Evolutionary conservation across 2,329 filamentous ascomycete species (phyloP), one percentile per base, ranked within the genome.

Genomic region (Aspergillus aculeatus): DNA sequence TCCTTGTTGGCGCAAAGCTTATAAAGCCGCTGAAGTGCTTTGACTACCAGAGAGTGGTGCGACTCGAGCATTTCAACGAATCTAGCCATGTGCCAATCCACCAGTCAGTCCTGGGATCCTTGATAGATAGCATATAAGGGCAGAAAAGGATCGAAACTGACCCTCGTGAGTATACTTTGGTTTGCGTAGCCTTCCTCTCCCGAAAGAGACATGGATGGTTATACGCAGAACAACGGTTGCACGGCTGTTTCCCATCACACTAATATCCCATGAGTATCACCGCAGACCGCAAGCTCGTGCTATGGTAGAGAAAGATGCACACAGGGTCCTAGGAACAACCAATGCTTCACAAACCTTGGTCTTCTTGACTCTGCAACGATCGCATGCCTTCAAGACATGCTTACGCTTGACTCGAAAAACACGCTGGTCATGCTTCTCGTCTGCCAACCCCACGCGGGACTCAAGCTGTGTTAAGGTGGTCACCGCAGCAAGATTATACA

Each of bases 41-140:
- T 77, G 47, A 79, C 74, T 4, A 77, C 75, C 9, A 78, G 62
- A 5, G 75, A 76, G 58, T 78, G 76, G 32, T 78, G 75, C 5
- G 76, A 78, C 61, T 78, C 75, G 32, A 79, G 72, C 75, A 79
- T 78, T 59, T 79, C 76, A 41, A 79, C 77, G 48, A 78, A 79
- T 51, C 77, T 79, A 35, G 52, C 11, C 60, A 21, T 38, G 54
- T 31, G 12, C n/a, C 24, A 53, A 21, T 10, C 32, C 4, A n/a
- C 26, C 47, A 12, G 21, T 66, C 32, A 64, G 58, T 24, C 19
- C 12, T 38, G 19, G 12, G 35, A 16, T 26, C 31, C 11, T 10
- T 14, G 7, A 38, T 31, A 38, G 11, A 23, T 12, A 35, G 19
- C 21, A 29, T 23, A 51, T 16, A 9, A 31, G 50, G 3, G 31